A percentile compares a stretch with the other conserved stretches of the same genome.
Evolutionary conservation across 306 rosid species (phyloP).

Genomic region (Cucurbita maxima): DNA sequence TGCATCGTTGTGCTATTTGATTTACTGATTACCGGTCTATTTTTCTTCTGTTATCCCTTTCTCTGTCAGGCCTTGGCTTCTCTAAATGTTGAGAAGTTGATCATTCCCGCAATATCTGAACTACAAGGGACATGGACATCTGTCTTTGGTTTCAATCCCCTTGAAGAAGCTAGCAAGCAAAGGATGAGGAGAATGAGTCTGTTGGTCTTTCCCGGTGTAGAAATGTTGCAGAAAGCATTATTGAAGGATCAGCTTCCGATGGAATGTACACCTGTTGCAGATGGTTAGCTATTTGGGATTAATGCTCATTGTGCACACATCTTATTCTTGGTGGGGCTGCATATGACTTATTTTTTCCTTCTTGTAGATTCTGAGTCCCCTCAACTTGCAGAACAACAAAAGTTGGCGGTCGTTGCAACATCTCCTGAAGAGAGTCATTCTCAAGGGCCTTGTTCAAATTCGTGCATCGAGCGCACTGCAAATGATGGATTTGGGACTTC

Average conservation of each 20-base stretch:
- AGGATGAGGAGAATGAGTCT: constrained; percentile 48
- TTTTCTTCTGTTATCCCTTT: not conserved
- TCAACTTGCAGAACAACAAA: constrained; percentile 8
- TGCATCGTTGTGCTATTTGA: not conserved
- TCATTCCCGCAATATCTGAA: constrained; percentile 82
- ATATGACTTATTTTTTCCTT: not conserved
- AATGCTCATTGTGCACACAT: not conserved
- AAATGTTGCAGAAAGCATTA: constrained; percentile 64
- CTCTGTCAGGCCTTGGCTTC: constrained; percentile 53
- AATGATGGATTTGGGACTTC: constrained; percentile 12
- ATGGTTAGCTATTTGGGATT: constrained; percentile 21
- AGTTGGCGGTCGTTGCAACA: constrained; percentile 8
- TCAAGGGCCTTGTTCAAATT: constrained; percentile 17
- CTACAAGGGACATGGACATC: constrained; percentile 75
- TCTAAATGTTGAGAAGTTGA: constrained; percentile 63
- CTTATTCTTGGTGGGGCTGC: not conserved
- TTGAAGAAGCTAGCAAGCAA: constrained; percentile 35
- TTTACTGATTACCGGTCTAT: not conserved
- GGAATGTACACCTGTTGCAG: constrained; percentile 17
- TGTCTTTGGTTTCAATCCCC: constrained; percentile 66
- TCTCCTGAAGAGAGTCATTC: constrained; percentile 12
- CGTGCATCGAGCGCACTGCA: constrained; percentile 11
- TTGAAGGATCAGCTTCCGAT: constrained; percentile 13
- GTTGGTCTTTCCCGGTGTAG: constrained; percentile 74
- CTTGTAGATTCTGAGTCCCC: constrained; percentile 26